Conservation (phyloP, 1,139 yeast species). For the Scheffersomyces quercinus region DNA sequence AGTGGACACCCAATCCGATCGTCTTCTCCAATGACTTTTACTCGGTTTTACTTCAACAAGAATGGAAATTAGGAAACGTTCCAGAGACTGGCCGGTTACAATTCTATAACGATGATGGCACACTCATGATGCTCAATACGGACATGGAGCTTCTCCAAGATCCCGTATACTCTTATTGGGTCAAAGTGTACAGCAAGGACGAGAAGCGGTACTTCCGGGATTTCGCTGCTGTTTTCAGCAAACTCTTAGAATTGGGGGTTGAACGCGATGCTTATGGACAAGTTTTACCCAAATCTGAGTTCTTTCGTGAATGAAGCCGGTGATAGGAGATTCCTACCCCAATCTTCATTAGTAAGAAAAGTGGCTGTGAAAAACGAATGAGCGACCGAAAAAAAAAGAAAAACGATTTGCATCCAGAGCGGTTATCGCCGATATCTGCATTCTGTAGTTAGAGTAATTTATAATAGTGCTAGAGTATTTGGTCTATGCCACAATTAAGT, state of each 20-base stretch:
- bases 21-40: constrained; percentile 40
- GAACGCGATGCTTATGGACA: constrained; percentile 17
- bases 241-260: constrained; percentile 60
- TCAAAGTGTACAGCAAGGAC: constrained; percentile 55
- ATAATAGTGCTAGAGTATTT: too few species aligned
- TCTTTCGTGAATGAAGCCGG: background rate
- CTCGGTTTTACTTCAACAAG: constrained; percentile 28
- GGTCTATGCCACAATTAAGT: too few species aligned
- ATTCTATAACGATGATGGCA: constrained; percentile 34
- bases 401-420: too few species aligned
- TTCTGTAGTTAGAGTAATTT: too few species aligned
- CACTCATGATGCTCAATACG: constrained; percentile 67
- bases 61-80: constrained; percentile 35
- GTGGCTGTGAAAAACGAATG: too few species aligned
- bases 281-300: constrained; percentile 11
- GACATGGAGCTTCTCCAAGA: constrained; percentile 59
- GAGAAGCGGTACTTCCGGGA: constrained; percentile 51
- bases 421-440: too few species aligned
- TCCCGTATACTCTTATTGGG: constrained; percentile 48
- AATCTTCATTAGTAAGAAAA: too few species aligned
- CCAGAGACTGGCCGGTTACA: constrained; percentile 43
- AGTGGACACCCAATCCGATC: constrained; percentile 39
- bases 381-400: too few species aligned
- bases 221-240: constrained; percentile 54
- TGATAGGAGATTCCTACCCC: too few species aligned